Evolutionary conservation across 75 land plant genomes (phyloP).

Genomic region (Chamaecyparis obtusa): DNA sequence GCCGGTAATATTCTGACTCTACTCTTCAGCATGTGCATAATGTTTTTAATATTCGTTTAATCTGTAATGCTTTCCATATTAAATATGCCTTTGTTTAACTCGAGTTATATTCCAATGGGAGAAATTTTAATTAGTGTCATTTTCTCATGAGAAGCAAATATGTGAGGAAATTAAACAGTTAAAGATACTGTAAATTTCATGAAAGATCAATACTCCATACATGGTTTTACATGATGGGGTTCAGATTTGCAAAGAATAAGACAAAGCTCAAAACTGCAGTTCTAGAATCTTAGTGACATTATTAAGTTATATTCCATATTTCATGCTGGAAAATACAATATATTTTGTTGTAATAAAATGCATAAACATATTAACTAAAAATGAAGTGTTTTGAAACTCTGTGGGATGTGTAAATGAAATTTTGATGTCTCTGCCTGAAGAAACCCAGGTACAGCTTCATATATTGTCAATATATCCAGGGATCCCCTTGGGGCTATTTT

Average conservation of each 20-base stretch:
- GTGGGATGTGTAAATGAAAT: no score
- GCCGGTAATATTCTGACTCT: constrained; percentile 61
- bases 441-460: no score
- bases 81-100: not conserved
- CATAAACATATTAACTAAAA: not conserved
- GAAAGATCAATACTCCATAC: not conserved
- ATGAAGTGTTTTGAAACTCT: not conserved
- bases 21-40: not conserved
- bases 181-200: not conserved
- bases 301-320: not conserved
- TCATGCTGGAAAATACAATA: not conserved
- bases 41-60: not conserved
- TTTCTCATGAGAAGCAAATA: not conserved
- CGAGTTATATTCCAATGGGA: not conserved
- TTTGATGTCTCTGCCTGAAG: no score
- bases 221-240: not conserved
- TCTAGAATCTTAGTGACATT: not conserved
- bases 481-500: no score
- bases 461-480: no score
- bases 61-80: not conserved
- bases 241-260: not conserved
- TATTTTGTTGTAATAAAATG: not conserved
- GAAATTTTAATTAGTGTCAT: not conserved
- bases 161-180: not conserved
- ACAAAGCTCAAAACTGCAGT: not conserved